Evolutionary conservation across 225 moss, liverwort and hornwort genomes (phyloP).

Genomic region (Marchantia paleacea): DNA sequence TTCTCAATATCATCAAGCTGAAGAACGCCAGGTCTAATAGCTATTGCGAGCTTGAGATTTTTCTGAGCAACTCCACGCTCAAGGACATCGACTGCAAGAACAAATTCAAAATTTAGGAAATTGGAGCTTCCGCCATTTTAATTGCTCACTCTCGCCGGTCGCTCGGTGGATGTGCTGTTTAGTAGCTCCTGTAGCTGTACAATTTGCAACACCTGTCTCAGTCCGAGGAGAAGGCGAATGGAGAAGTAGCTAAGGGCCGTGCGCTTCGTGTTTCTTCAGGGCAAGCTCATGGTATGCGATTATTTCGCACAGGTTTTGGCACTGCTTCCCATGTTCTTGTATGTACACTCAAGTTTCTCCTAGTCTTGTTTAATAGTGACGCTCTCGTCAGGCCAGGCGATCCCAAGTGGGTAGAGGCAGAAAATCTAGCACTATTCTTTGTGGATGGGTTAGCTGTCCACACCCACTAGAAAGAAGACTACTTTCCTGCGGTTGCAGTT

Average conservation of each 20-base stretch:
- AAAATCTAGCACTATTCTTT: constrained; percentile 1
- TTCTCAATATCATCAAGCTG: constrained; percentile 26
- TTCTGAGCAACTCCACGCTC: constrained; percentile 16
- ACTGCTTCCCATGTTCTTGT: background rate
- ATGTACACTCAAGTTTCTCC: background rate
- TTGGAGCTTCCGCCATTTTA: background rate
- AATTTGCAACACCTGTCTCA: background rate
- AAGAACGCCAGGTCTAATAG: constrained; percentile 30
- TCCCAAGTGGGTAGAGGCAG: background rate
- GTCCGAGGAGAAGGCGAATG: background rate
- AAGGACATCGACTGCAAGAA: constrained; percentile 29
- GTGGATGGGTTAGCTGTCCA: constrained; percentile 12
- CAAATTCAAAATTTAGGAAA: constrained; percentile 20
- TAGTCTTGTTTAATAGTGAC: background rate
- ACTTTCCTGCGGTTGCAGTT: background rate
- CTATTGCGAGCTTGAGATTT: constrained; percentile 28
- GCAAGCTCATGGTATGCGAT: no score
- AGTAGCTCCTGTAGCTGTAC: background rate
- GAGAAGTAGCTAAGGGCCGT: background rate
- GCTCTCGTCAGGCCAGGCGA: background rate
- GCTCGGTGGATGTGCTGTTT: background rate
- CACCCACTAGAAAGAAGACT: background rate
- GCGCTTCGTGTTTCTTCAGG: background rate
- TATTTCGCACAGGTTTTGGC: background rate
- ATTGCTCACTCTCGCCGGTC: background rate